Base-by-base conservation (phyloP, 2,329 filamentous ascomycete genomes). In the Colletotrichum horii region DNA sequence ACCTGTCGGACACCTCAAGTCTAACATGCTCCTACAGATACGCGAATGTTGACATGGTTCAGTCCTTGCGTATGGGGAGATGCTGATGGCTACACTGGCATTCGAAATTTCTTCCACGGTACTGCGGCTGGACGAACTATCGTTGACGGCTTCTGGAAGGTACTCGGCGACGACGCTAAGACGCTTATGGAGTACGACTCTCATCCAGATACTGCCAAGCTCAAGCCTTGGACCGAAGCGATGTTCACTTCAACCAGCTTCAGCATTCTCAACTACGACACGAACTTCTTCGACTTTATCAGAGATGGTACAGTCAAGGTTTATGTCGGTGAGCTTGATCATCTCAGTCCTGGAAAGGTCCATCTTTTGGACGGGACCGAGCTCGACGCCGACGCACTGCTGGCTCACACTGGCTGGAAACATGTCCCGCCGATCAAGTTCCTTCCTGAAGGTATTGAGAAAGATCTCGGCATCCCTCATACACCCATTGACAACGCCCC, bases 11-110 rank as follows among this genome's bases (percentile, higher is more conserved):
- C 6, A 24, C 1, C 6, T 24, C 48, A 5, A 14, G 11, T 60
- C 22, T 66, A 9, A 52, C 60, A 2, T 26, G 58, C 14, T 24
- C 19, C 1, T 11, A n/a, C 68, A 87, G 86, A 88, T 28, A 93
- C 90, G 0, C 91, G 94, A 0, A 88, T 94, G 77, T 84, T 96
- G 70, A 94, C 91, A 2, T 95, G 93, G 92, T 92, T 96, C 83
- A 93, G 90, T 69, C 94, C 94, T 0, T 96, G 94, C 79, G 88
- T 94, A 19, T 96, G 93, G 92, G 93, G 92, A 6, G 85, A 88
- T 3, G 89, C 88, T 3, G 92, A 92, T 79, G 93, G 92, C 2
- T 93, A 89, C 77, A 84, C 87, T 8, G 84, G 83, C 11, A 84
- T 91, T 4, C 88, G 91, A 4, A 80, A 82, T 9, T 90, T 93